phyloP scores from a whole-genome alignment of 2,329 filamentous ascomycete genomes.

The Lasiodiplodia theobromae region DNA sequence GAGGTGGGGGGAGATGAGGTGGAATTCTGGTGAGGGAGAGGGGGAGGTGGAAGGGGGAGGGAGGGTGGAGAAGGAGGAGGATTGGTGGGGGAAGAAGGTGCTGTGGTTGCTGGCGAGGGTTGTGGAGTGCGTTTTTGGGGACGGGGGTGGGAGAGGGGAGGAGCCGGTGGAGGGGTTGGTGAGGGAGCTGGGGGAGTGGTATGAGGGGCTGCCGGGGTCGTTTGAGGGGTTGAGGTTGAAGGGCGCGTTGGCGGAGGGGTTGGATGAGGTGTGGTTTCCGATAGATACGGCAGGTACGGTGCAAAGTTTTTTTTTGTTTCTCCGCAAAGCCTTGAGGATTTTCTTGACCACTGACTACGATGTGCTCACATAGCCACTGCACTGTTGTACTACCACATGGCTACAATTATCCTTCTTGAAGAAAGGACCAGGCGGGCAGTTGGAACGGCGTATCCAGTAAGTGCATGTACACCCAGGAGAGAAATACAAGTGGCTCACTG shows the following conservation, averaged over 20 bases:
- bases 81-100: neutral
- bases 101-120: neutral
- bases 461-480: neutral
- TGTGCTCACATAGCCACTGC: neutral
- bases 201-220: neutral
- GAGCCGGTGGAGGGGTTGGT: neutral
- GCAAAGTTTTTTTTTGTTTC: neutral
- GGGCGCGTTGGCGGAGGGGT: neutral
- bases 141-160: neutral
- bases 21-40: too few relatives aligned
- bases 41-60: too few relatives aligned
- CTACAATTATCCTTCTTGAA: neutral
- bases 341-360: neutral
- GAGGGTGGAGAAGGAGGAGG: too few relatives aligned
- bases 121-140: neutral
- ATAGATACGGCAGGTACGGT: neutral
- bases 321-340: neutral
- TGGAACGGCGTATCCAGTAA: neutral
- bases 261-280: neutral
- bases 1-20: neutral
- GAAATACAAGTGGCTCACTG: neutral
- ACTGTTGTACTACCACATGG: neutral
- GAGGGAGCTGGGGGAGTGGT: neutral
- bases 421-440: neutral
- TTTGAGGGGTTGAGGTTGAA: neutral